These are phyloP conservation scores for Fusarium sp. DNA, from an alignment of 2,329 filamentous ascomycete genomes.

Conservation along the genomic window DNA sequence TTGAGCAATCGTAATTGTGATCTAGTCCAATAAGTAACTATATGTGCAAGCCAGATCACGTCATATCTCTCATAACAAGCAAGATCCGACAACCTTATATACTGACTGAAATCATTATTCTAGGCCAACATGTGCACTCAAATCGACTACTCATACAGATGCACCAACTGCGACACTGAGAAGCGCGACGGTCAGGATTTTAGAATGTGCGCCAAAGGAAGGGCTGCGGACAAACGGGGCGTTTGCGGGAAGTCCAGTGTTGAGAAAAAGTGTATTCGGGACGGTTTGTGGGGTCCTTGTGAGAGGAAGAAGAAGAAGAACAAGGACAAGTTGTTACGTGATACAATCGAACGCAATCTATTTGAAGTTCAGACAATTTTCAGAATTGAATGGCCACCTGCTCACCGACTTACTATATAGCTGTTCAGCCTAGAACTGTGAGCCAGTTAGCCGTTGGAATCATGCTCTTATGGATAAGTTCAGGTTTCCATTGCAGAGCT, in stretches of 20 bases:
- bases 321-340: neutral
- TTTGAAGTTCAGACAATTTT: too few relatives aligned
- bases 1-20: too few relatives aligned
- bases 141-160: neutral
- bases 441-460: too few relatives aligned
- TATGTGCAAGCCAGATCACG: fast-evolving
- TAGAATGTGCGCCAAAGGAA: neutral
- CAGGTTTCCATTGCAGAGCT: too few relatives aligned
- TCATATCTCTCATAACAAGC: too few relatives aligned
- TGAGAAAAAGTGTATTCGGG: neutral
- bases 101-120: fast-evolving
- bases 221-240: neutral
- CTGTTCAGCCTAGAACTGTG: too few relatives aligned
- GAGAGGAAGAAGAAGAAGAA: neutral
- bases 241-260: neutral
- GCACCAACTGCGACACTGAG: neutral
- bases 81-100: too few relatives aligned
- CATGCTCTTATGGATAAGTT: too few relatives aligned
- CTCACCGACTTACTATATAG: too few relatives aligned
- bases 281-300: neutral
- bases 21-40: too few relatives aligned
- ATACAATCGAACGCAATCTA: too few relatives aligned
- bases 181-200: neutral
- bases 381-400: too few relatives aligned
- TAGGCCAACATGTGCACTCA: neutral